Base-by-base conservation (phyloP, 441 rosid species). In the Aleurites moluccanus region DNA sequence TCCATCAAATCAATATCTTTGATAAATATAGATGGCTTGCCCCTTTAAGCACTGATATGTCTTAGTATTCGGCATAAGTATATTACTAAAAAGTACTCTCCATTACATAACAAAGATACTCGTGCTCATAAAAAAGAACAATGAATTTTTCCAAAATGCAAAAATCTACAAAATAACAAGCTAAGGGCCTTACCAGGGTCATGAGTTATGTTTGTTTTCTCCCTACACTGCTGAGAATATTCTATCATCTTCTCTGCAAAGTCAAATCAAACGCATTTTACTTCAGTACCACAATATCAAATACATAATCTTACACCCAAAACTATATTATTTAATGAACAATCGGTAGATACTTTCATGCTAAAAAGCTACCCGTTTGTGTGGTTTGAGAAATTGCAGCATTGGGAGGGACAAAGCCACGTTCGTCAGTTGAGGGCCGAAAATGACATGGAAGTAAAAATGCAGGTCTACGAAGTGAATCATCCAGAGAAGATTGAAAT, bases 241-340 rank as follows among this genome's bases (percentile, higher is more conserved):
- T 85, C 97, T 62, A 77, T 55, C 83, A 83, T 76, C 88, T 88
- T 90, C 75, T 86, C 97, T 89, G 89, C 28, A 78, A 79, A 73
- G 45, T 14, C 73, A 85, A 72, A 80, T 75, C 75, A 79, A 13
- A 80, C 69, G 55, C 5, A 61, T 27, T 53, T 40, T 30, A 73
- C 50, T 64, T 75, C 28, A 75, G 45, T 21, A 73, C 52, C 23
- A 62, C 56, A 49, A 74, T 0, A 49, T 38, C 20, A 64, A 15
- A 68, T 61, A 70, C 33, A 30, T 25, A 20, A 40, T 60, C 75
- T 52, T 20, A 23, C 63, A 11, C 38, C 47, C 53, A 16, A 62
- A 38, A 60, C 11, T 50, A 63, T 27, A 64, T 35, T 0, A 16
- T 62, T 75, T 23, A 69, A 73, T 49, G 53, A 45, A 69, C 55